Base-by-base conservation (phyloP, 2,329 filamentous ascomycete genomes). In the Aspergillus ochraceoroseus region DNA sequence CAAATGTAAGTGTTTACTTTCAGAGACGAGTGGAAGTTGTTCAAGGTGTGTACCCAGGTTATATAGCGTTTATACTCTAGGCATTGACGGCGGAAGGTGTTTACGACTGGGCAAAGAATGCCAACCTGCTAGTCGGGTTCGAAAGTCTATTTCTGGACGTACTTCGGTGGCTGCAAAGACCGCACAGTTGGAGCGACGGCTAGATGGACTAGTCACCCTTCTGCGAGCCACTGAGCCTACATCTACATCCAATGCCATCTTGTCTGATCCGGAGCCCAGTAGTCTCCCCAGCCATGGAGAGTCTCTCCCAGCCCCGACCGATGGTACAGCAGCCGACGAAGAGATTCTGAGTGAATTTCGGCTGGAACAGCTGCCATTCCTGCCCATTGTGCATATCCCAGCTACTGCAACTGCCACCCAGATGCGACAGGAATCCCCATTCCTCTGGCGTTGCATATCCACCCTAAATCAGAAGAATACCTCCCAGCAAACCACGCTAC, bases 1-100 rank as follows among this genome's bases (percentile, higher is more conserved):
- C 29, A 71, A 70, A 44, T 67, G 66, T 53, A 68, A 67, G 50
- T 71, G 68, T 44, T 58, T 67, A 18, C 56, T 63, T 29, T 53
- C 56, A n/a, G 44, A 52, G 3, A 48, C 42, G 2, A 54, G 49
- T 7, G 31, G 32, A 1, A 28, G 28, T 7, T 54, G 51, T 29
- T 44, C 49, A 13, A 52, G 51, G 51, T 32, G 27, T 4, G 26
- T 28, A 20, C 9, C n/a, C n/a, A n/a, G n/a, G n/a, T n/a, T n/a
- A n/a, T n/a, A n/a, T n/a, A n/a, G n/a, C n/a, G n/a, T n/a, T n/a
- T n/a, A n/a, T n/a, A n/a, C n/a, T n/a, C n/a, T n/a, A 12, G 15
- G 12, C 17, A 32, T 12, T 26, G 7, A 13, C 7, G 12, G 17
- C 8, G 2, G 2, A 19, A 63, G 68, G 23, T 71, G 68, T 32